A percentile compares a stretch with the other conserved stretches of the same genome.
These are phyloP conservation scores for Gossypium trilobum DNA, from an alignment of 441 rosid species.

Conservation along the genomic window DNA sequence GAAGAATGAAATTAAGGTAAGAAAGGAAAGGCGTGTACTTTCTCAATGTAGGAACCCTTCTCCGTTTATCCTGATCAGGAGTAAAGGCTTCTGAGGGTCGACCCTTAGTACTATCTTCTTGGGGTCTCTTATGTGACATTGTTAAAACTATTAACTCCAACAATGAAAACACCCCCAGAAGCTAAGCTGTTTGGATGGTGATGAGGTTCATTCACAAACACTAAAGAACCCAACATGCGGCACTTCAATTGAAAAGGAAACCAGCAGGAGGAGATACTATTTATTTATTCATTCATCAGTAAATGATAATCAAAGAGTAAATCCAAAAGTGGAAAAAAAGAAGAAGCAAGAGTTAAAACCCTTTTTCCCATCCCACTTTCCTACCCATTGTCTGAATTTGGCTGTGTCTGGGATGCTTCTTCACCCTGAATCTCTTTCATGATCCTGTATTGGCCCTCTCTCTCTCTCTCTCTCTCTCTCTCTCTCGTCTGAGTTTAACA, in stretches of 20 bases:
- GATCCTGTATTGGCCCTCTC: not conserved
- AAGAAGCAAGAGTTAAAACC: not conserved
- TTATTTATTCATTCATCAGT: not conserved
- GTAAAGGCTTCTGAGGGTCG: conserved; percentile 30
- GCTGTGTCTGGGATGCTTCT: conserved; percentile 32
- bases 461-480: not conserved
- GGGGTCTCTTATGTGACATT: conserved; percentile 82
- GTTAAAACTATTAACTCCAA: conserved; percentile 24
- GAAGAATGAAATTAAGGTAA: not conserved
- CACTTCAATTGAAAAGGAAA: not conserved
- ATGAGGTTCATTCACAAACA: not conserved
- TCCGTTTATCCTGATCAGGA: conserved; percentile 53
- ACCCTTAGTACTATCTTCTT: conserved; percentile 46
- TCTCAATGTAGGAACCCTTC: conserved; percentile 39
- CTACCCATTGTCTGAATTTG: conserved; percentile 26
- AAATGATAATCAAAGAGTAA: conserved; percentile 16
- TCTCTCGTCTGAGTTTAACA: not conserved
- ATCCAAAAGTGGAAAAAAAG: conserved; percentile 18
- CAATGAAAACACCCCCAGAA: conserved; percentile 6
- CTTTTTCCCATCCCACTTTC: conserved; percentile 10
- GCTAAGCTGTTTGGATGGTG: not conserved
- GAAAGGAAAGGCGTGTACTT: conserved; percentile 27
- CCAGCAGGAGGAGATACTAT: not conserved
- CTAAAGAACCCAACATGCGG: conserved; percentile 25
- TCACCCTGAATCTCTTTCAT: conserved; percentile 11